Evolutionary conservation across 2,329 filamentous ascomycete genomes (phyloP).

Genomic region (Thelonectria discophora): DNA sequence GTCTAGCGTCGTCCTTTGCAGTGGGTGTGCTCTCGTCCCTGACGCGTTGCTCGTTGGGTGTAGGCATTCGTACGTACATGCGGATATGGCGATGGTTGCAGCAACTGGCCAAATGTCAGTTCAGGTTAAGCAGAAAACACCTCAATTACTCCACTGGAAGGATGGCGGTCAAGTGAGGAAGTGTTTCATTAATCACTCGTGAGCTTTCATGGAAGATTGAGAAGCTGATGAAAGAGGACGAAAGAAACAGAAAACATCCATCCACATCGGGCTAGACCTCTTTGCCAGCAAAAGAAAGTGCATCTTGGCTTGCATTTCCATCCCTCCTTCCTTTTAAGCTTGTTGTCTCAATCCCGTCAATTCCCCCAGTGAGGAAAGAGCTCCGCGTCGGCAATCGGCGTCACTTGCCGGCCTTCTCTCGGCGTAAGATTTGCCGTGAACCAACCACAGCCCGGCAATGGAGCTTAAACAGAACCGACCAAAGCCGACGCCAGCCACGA

Average conservation of each 20-base stretch:
- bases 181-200: neutral
- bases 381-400: neutral
- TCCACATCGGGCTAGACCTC: neutral
- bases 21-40: neutral
- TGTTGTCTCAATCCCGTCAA: neutral
- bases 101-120: neutral
- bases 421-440: neutral
- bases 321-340: neutral
- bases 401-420: neutral
- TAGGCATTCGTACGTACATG: no score
- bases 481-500: conserved; percentile 27
- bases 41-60: neutral
- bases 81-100: neutral
- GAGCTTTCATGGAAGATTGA: neutral
- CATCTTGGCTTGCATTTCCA: neutral
- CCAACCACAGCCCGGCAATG: conserved; percentile 16
- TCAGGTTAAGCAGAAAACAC: neutral
- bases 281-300: neutral
- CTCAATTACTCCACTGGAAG: conserved; percentile 3
- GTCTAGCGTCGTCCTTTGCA: conserved; percentile 6
- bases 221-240: neutral
- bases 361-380: neutral
- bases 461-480: conserved; percentile 12
- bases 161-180: conserved; percentile 9
- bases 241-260: neutral